These are phyloP conservation scores for Syzygium grande DNA, from an alignment of 345 rosid species.

Conservation along the genomic window DNA sequence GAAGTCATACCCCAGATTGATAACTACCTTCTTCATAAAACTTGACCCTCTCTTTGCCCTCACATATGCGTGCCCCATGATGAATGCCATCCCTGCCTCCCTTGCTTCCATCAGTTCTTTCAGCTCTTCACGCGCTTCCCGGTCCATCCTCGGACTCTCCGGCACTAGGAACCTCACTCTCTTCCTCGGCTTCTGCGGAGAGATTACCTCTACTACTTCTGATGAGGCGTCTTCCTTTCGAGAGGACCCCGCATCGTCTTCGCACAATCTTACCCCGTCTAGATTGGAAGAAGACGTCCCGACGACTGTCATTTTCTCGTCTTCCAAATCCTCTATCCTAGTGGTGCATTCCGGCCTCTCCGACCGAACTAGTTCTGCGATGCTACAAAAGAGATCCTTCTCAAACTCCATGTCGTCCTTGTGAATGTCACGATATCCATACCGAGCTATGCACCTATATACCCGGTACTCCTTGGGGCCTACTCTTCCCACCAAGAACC, in stretches of 20 bases:
- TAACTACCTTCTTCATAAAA: constrained; percentile 65
- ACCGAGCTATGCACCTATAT: constrained; percentile 87
- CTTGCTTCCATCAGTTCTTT: constrained; percentile 77
- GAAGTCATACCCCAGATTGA: constrained; percentile 83
- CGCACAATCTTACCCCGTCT: constrained; percentile 46
- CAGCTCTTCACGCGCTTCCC: constrained; percentile 48
- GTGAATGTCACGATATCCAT: constrained; percentile 87
- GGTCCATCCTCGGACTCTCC: constrained; percentile 36
- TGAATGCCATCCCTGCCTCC: constrained; percentile 90
- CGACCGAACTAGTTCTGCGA: constrained; percentile 72
- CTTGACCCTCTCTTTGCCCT: constrained; percentile 88
- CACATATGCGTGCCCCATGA: constrained; percentile 81
- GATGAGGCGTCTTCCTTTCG: constrained; percentile 10
- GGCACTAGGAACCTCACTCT: constrained; percentile 82
- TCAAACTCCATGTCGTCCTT: constrained; percentile 85
- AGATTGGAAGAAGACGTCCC: constrained; percentile 57
- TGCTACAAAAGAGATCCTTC: constrained; percentile 72
- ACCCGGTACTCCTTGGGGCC: constrained; percentile 83
- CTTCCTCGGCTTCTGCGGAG: constrained; percentile 27
- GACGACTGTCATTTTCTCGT: constrained; percentile 64
- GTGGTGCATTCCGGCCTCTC: constrained; percentile 25
- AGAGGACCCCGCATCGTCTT: constrained; percentile 18
- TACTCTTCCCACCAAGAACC: constrained; percentile 81
- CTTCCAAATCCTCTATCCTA: constrained; percentile 13
- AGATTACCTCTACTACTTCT: constrained; percentile 9